Base-by-base conservation (phyloP, 1,284 basidiomycete species). In the Puccinia polysora region DNA sequence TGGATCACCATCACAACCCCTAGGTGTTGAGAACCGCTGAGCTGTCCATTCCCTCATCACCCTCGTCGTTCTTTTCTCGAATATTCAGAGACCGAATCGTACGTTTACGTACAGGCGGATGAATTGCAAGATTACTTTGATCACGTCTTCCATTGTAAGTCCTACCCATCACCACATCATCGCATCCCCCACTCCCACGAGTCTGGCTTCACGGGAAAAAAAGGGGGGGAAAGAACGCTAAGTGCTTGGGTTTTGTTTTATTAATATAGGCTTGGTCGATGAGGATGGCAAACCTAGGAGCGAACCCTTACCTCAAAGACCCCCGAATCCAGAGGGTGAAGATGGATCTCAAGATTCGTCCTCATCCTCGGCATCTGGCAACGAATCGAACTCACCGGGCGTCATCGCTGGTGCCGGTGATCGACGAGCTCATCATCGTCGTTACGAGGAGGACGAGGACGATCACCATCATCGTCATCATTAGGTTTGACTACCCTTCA, bases 31-130 rank as follows among this genome's bases (percentile, higher is more conserved):
- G 25, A 55, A 55, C 18, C 14, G 28, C 52, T 23, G 23, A 15
- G 28, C 25, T 55, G 23, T 55, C 14, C 28, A n/a, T 14, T 55
- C 52, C 28, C 14, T 55, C 18, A 15, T 28, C 52, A 12, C n/a
- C n/a, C n/a, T n/a, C n/a, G n/a, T n/a, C n/a, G 10, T 18, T 58
- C 14, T 56, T 30, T 38, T 32, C 20, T 30, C n/a, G 8, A 15
- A 15, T 56, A 6, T 14, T 3, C 36, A 73, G 70, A 73, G 14
- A 73, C 70, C 14, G 70, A 55, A 34, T 73, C 70, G 7, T 73
- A 73, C 40, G 70, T 73, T 32, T 73, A 73, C 43, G 53, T 73
- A 30, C 70, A 73, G 65, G 70, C 70, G 38, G 70, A 73, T 65
- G 70, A 65, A 40, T 32, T 73, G 28, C 70, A 73, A 45, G 62